Evolutionary conservation across 768 basidiomycete genomes (phyloP), one percentile per base, ranked within the genome.

Genomic region (Agrocybe pediades): DNA sequence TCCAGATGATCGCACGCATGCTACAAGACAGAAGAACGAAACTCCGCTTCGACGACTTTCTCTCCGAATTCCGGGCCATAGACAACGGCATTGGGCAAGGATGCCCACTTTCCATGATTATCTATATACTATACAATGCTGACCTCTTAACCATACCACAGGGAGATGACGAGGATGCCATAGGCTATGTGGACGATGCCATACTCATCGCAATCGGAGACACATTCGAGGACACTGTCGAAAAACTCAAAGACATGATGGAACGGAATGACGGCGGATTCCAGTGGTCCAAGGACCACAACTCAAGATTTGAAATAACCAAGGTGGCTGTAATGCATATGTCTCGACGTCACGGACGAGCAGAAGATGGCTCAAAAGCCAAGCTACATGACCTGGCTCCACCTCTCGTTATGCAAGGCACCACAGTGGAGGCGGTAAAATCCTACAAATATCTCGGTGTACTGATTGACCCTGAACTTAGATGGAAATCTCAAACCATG

Each of bases 181-280:
- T 67, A 2, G 65, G 63, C 0, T 75, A 66, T 17, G 66, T 73
- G 0, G 68, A 75, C n/a, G 64, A 75, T 41, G 60, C 58, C 0
- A 60, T 60, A 1, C 42, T 70, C 0, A 7, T 73, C 0, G 71
- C 69, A 0, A 57, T 50, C 2, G 70, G 66, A 0, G 47, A 62
- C 5, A 39, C 26, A 17, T 46, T 57, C 48, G 30, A 46, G 33
- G 49, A 44, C 11, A 54, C 15, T 3, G 46, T 26, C 13, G 49
- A 41, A 13, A 54, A 20, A 41, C 48, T 58, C n/a, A 39, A 50
- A 17, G 27, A 36, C 6, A 40, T 55, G 19, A 55, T 55, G 54
- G 42, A 30, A 19, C 15, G 54, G 3, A 11, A 17, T 1, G 40
- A n/a, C 1, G 56, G 56, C 0, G 46, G 51, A 3, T 25, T 57